Base-by-base conservation (phyloP, 495 filamentous ascomycete genomes). In the Xylaria scruposa region DNA sequence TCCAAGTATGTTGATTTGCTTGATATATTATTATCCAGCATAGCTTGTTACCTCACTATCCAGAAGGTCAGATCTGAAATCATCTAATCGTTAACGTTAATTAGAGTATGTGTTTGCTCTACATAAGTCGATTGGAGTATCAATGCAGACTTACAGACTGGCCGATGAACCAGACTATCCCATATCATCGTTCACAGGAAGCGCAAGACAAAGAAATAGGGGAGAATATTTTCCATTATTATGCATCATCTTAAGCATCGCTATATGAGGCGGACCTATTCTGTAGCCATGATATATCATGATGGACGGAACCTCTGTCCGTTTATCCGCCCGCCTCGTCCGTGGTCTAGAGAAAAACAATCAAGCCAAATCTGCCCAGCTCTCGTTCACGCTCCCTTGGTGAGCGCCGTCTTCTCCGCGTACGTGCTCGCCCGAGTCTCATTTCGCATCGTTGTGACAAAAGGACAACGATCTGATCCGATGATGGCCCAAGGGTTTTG, bases 151-250 rank as follows among this genome's bases (percentile, higher is more conserved):
- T 49, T n/a, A n/a, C 21, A 21, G 17, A 7, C 42, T n/a, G 5
- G 24, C 24, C 15, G 2, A 1, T 21, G 3, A 54, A 29, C 24
- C 3, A 12, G 4, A 29, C 15, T 6, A 54, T 0, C 24, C 13
- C 51, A 54, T 26, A n/a, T 40, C n/a, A 5, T 26, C 10, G 26
- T n/a, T 36, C 44, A 31, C 21, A 40, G 24, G 3, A 21, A 54
- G 2, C 4, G 60, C 24, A 21, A 29, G 9, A 56, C 19, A n/a
- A 4, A 40, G 7, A n/a, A n/a, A 44, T n/a, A 33, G 29, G 40
- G 42, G 31, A 56, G 38, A 69, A 31, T 42, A 38, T 70, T 62
- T 63, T 70, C 59, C 68, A 70, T 70, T 70, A 70, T 54, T 62
- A 63, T 70, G 58, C 46, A 63, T 70, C 58, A 59, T 36, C 42